These are phyloP conservation scores for Eutypa lata DNA, from an alignment of 2,329 filamentous ascomycete species.

Conservation along the genomic window DNA sequence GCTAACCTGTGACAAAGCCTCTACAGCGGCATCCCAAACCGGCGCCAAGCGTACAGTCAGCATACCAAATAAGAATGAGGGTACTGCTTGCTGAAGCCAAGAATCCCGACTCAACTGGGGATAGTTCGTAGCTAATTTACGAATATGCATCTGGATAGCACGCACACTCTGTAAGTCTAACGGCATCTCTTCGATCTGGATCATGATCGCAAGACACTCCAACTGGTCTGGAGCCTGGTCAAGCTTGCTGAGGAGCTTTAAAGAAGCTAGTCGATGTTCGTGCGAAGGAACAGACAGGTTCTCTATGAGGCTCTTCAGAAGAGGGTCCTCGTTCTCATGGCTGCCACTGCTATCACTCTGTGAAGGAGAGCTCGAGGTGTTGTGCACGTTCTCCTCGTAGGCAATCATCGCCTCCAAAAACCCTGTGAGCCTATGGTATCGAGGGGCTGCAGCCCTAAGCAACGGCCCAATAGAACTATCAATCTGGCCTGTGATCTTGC, in stretches of 20 bases:
- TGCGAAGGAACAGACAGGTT: slow-evolving; percentile 77
- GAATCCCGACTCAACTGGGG: slow-evolving; percentile 53
- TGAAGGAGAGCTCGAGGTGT: slow-evolving; percentile 23
- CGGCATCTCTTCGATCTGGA: slow-evolving; percentile 76
- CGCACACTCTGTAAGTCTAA: slow-evolving; percentile 74
- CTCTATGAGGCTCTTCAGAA: slow-evolving; percentile 63
- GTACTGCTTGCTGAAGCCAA: slow-evolving; percentile 70
- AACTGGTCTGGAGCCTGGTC: slow-evolving; percentile 47
- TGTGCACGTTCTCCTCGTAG: slow-evolving; percentile 43
- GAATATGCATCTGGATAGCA: slow-evolving; percentile 78
- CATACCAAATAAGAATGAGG: slow-evolving; percentile 83
- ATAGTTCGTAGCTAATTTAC: slow-evolving; percentile 69
- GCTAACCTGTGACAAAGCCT: slow-evolving; percentile 71
- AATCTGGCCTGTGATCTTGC: slow-evolving; percentile 52
- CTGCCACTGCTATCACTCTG: slow-evolving; percentile 35
- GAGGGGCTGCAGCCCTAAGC: slow-evolving; percentile 62
- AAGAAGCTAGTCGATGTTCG: slow-evolving; percentile 66
- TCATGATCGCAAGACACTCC: slow-evolving; percentile 59
- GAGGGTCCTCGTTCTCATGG: slow-evolving; percentile 55
- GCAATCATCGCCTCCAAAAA: slow-evolving; percentile 62
- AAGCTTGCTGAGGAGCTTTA: slow-evolving; percentile 68
- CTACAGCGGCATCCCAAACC: slow-evolving; percentile 80
- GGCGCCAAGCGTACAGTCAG: slow-evolving; percentile 82
- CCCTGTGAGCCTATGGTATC: slow-evolving; percentile 62
- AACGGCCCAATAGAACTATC: slow-evolving; percentile 62